phyloP scores from a whole-genome alignment of 2,329 filamentous ascomycete species.

The Dothidotthia symphoricarpi region DNA sequence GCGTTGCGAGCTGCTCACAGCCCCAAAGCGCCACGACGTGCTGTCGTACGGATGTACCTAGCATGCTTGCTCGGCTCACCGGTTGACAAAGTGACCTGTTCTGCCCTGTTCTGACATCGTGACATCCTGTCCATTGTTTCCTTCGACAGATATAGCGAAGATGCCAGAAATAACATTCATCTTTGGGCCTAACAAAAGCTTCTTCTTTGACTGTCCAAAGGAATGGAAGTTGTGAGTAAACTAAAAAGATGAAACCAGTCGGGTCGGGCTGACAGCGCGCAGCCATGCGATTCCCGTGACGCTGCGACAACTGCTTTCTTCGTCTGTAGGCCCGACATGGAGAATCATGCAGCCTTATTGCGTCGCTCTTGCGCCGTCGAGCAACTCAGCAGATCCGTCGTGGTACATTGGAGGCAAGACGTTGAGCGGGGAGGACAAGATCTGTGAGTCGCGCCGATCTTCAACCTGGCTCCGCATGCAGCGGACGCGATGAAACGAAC shows the following conservation, averaged over 20 bases:
- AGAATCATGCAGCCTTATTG: conserved; percentile 36
- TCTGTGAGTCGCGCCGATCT: conserved; percentile 26
- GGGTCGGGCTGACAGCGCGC: conserved; percentile 19
- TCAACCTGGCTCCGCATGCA: conserved; percentile 1
- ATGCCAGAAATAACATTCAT: conserved; percentile 39
- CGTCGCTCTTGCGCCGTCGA: conserved; percentile 33
- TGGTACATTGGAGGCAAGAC: conserved; percentile 39
- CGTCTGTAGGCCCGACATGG: conserved; percentile 34
- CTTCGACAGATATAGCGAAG: background rate
- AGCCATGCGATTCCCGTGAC: conserved; percentile 37
- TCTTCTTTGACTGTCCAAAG: conserved; percentile 40
- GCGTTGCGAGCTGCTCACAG: too few species aligned
- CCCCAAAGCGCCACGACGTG: too few species aligned
- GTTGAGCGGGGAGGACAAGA: conserved; percentile 35
- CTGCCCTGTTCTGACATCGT: too few species aligned
- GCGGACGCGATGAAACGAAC: too few species aligned
- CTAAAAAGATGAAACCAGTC: too few species aligned
- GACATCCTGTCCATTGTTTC: too few species aligned
- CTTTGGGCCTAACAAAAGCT: conserved; percentile 38
- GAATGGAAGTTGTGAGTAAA: conserved; percentile 38
- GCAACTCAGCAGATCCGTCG: conserved; percentile 28
- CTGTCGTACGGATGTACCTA: too few species aligned
- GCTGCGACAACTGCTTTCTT: conserved; percentile 35
- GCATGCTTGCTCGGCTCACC: too few species aligned
- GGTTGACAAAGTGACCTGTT: too few species aligned